phyloP scores from a whole-genome alignment of 208 protist species.

The Trypanosoma cruzi region DNA sequence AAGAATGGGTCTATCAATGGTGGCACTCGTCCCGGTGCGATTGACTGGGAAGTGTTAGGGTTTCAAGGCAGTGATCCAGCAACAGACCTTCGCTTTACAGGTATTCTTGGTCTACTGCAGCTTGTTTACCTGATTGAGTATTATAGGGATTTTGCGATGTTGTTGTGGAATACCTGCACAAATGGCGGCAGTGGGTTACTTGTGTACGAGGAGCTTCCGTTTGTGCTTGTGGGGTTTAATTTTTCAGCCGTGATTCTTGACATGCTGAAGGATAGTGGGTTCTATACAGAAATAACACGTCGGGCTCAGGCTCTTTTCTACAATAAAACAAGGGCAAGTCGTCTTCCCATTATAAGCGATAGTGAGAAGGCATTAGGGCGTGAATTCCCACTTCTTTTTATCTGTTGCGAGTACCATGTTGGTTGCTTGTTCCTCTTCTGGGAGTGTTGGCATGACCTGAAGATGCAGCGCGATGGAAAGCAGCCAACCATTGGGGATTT shows the following conservation, averaged over 20 bases:
- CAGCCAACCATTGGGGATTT: slow-evolving; percentile 41
- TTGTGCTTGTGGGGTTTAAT: slow-evolving; percentile 79
- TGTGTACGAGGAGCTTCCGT: slow-evolving; percentile 58
- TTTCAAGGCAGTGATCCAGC: slow-evolving; percentile 83
- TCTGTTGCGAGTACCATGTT: slow-evolving; percentile 39
- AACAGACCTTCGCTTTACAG: slow-evolving; percentile 79
- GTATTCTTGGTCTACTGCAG: slow-evolving; percentile 71
- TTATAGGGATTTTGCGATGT: slow-evolving; percentile 49
- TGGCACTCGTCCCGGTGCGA: slow-evolving; percentile 16
- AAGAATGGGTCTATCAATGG: background rate
- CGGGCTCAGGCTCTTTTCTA: background rate
- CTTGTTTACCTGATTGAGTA: slow-evolving; percentile 72
- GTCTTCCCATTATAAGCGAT: background rate
- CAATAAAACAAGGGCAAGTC: background rate
- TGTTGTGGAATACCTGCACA: slow-evolving; percentile 63
- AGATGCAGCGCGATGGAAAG: slow-evolving; percentile 18
- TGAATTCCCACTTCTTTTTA: slow-evolving; percentile 38
- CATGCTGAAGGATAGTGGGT: slow-evolving; percentile 12
- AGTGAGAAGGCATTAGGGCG: slow-evolving; percentile 18
- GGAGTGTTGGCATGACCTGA: slow-evolving; percentile 36
- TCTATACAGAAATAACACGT: slow-evolving; percentile 6
- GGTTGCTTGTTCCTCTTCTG: slow-evolving; percentile 43
- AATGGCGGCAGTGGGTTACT: background rate
- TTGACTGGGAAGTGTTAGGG: slow-evolving; percentile 70
- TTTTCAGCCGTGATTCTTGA: slow-evolving; percentile 66